These are phyloP conservation scores for Quercus variabilis DNA, from an alignment of 306 rosid genomes.

Conservation along the genomic window DNA sequence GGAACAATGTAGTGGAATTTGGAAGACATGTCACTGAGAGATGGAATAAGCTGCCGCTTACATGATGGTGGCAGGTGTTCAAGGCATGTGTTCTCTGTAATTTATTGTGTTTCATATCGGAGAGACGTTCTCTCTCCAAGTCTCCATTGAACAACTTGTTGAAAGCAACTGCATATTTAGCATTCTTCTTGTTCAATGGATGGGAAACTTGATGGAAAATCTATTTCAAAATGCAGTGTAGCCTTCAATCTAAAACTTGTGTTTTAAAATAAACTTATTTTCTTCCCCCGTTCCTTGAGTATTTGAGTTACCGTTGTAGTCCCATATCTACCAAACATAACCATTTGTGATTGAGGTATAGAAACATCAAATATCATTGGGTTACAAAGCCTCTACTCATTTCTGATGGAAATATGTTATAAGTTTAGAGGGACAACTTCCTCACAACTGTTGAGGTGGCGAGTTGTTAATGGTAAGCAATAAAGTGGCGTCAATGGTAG, in stretches of 20 bases:
- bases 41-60: neutral
- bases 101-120: constrained; percentile 1
- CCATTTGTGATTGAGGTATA: no score
- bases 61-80: neutral
- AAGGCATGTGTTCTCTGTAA: neutral
- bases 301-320: neutral
- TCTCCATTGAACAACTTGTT: neutral
- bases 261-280: neutral
- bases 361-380: neutral
- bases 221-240: neutral
- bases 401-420: no score
- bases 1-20: neutral
- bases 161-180: neutral
- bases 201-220: neutral
- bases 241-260: neutral
- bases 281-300: neutral
- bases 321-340: no score
- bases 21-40: neutral
- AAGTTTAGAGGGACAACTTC: no score
- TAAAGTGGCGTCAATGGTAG: no score
- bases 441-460: no score
- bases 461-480: no score
- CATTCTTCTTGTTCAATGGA: neutral
- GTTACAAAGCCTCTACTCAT: neutral
- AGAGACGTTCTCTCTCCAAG: neutral